phyloP scores from a whole-genome alignment of 164 flowering plant species.

The Vitis rupestris region DNA sequence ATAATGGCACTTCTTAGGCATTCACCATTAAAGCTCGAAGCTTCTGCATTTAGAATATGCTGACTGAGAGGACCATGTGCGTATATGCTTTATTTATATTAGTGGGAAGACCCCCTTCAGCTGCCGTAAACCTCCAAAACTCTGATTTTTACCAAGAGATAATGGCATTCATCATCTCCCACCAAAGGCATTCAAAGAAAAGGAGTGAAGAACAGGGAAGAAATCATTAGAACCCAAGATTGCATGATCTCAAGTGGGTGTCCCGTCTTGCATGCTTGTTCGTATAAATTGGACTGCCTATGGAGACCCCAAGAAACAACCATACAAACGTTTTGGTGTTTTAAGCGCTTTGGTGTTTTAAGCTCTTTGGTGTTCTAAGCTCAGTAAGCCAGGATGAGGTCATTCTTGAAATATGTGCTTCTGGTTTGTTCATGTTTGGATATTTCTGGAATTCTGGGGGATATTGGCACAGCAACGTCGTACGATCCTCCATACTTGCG shows the following conservation, averaged over 20 bases:
- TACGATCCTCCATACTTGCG: constrained; percentile 29
- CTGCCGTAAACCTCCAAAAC: not conserved
- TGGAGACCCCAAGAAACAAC: no score
- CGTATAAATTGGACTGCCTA: constrained; percentile 4
- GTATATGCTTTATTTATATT: not conserved
- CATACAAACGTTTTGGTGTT: not conserved
- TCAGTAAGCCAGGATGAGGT: constrained; percentile 3
- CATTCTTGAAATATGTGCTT: not conserved
- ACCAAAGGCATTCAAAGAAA: not conserved
- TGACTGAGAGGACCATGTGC: no score
- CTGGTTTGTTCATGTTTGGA: not conserved
- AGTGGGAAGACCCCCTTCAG: constrained; percentile 2
- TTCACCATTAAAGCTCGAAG: no score
- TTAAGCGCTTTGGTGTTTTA: not conserved
- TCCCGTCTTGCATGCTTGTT: not conserved
- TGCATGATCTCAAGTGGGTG: no score
- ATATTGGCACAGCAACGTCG: constrained; percentile 20
- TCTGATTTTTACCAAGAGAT: not conserved
- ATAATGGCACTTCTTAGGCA: no score
- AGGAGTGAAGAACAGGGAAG: no score
- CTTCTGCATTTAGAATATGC: no score
- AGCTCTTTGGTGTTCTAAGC: not conserved
- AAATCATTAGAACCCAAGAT: no score
- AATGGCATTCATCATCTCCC: not conserved
- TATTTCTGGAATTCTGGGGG: constrained; percentile 8